A percentile compares a stretch with the other conserved stretches of the same genome.
These are phyloP conservation scores for Macrophomina phaseolina DNA, from an alignment of 2,329 filamentous ascomycete species.

Conservation along the genomic window DNA sequence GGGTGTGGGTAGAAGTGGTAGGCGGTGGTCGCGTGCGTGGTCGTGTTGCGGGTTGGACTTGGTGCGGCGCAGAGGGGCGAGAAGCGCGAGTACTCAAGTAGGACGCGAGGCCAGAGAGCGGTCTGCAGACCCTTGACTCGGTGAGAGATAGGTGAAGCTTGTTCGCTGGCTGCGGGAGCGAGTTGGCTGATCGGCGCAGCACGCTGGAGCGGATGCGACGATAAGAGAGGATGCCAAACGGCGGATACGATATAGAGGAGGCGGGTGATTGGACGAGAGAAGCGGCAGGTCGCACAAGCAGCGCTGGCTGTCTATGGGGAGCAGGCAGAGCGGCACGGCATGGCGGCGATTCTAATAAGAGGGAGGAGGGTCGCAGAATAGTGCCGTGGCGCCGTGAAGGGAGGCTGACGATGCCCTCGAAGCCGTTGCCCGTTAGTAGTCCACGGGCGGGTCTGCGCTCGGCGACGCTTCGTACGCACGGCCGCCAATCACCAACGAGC, in stretches of 20 bases:
- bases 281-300: constrained; percentile 14
- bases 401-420: constrained; percentile 16
- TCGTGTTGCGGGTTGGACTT: not conserved
- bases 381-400: constrained; percentile 23
- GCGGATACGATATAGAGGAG: constrained; percentile 19
- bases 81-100: constrained; percentile 11
- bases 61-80: not conserved
- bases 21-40: constrained; percentile 20
- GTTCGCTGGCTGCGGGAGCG: constrained; percentile 21
- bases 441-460: not conserved
- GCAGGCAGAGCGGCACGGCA: constrained; percentile 12
- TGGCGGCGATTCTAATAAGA: constrained; percentile 25
- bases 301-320: not conserved
- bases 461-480: not conserved
- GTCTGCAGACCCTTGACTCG: constrained; percentile 26
- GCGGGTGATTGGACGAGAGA: constrained; percentile 21
- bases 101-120: constrained; percentile 21
- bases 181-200: constrained; percentile 24
- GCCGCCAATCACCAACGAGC: constrained; percentile 9
- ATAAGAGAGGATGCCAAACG: constrained; percentile 1
- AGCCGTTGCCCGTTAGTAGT: constrained; percentile 17
- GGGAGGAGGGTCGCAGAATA: constrained; percentile 18
- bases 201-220: constrained; percentile 22
- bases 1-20: not conserved
- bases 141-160: constrained; percentile 23